Conservation (phyloP, 2,329 filamentous ascomycete species). For the Microdochium paspali region DNA sequence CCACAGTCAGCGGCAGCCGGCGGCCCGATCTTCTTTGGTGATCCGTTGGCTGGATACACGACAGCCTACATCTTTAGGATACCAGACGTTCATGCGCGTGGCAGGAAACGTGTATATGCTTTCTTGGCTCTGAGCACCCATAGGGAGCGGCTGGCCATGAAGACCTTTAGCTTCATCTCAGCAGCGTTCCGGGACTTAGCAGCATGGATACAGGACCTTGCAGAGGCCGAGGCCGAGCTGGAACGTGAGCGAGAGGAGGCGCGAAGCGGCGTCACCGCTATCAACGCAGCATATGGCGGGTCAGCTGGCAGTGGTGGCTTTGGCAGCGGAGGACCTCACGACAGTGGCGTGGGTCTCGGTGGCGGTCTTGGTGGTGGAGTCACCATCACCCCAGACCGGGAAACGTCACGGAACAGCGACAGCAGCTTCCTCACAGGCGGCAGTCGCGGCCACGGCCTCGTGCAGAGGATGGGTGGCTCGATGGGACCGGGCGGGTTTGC, state of each 20-base stretch:
- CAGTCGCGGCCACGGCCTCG: constrained; percentile 36
- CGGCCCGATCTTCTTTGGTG: constrained; percentile 61
- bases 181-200: constrained; percentile 55
- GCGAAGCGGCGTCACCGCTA: constrained; percentile 25
- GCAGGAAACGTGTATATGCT: constrained; percentile 60
- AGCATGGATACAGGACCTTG: constrained; percentile 55
- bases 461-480: constrained; percentile 46
- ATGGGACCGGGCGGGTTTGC: constrained; percentile 44
- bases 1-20: constrained; percentile 42
- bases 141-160: constrained; percentile 55
- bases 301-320: constrained; percentile 22
- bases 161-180: constrained; percentile 53
- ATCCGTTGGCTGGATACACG: constrained; percentile 55
- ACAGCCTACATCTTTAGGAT: constrained; percentile 64
- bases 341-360: constrained; percentile 16
- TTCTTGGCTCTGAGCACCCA: constrained; percentile 58
- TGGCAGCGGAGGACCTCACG: constrained; percentile 20
- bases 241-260: constrained; percentile 31
- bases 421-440: constrained; percentile 50
- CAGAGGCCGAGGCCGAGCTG: constrained; percentile 53
- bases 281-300: constrained; percentile 28
- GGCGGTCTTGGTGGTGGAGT: constrained; percentile 14
- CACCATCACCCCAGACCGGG: constrained; percentile 13
- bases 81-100: constrained; percentile 56
- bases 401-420: constrained; percentile 24